Percentiles rank a stretch among this genome's conserved stretches.
phyloP scores from a whole-genome alignment of 1,139 yeast genomes.

The Debaryomycetaceae sp. region DNA sequence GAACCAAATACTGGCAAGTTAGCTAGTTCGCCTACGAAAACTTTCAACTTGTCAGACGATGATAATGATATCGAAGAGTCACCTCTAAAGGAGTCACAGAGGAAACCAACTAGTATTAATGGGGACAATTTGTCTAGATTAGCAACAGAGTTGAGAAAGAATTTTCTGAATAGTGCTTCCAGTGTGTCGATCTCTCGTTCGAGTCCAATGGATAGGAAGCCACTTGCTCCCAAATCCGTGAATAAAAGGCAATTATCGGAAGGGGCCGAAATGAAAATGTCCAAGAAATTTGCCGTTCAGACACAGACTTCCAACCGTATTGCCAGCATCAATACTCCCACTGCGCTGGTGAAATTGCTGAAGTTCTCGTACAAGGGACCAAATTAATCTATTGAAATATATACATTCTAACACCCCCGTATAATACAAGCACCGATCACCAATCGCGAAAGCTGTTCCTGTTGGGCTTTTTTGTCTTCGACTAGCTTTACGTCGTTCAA shows the following conservation, averaged over 20 bases:
- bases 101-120: conserved; percentile 1
- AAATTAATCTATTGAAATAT: background rate
- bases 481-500: conserved; percentile 27
- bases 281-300: background rate
- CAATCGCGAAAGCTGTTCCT: conserved; percentile 27
- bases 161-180: conserved; percentile 19
- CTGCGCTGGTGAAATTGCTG: background rate
- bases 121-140: conserved; percentile 8
- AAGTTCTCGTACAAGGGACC: background rate
- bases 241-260: background rate
- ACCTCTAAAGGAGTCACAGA: conserved; percentile 24
- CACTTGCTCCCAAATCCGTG: background rate
- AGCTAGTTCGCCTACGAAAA: background rate
- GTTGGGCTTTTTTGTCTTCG: conserved; percentile 14
- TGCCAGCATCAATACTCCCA: background rate
- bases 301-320: background rate
- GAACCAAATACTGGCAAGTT: background rate
- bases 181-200: background rate
- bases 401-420: conserved; percentile 21
- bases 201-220: background rate
- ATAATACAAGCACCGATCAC: conserved; percentile 39
- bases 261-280: background rate
- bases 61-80: conserved; percentile 45
- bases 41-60: conserved; percentile 22
- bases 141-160: conserved; percentile 22